Evolutionary conservation across 2,329 filamentous ascomycete genomes (phyloP).

Genomic region (Penicillium sp.): DNA sequence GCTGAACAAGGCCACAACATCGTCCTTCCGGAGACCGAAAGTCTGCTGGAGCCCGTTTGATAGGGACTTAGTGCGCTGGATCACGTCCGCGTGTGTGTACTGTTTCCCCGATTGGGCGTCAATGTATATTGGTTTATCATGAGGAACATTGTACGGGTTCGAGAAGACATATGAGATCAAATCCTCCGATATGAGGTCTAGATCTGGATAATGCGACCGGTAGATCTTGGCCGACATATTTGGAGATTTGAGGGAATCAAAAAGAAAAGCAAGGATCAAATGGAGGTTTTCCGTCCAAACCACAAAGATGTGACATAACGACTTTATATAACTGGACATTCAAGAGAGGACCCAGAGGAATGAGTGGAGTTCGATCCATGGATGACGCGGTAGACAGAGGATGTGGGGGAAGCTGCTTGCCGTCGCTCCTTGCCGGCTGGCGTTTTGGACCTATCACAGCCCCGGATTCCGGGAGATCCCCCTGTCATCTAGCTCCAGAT

Average conservation of each 20-base stretch:
- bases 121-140: conserved; percentile 13
- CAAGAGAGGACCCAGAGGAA: background rate
- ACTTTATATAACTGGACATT: background rate
- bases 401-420: background rate
- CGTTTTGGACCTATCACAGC: background rate
- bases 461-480: background rate
- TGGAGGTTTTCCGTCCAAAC: background rate
- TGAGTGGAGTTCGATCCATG: background rate
- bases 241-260: background rate
- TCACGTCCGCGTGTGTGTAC: conserved; percentile 17
- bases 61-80: conserved; percentile 16
- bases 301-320: background rate
- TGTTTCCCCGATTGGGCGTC: conserved; percentile 15
- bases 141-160: conserved; percentile 17
- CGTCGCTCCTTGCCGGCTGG: background rate
- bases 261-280: background rate
- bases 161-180: conserved; percentile 21
- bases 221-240: conserved; percentile 18
- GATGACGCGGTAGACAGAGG: background rate
- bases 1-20: conserved; percentile 21
- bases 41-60: conserved; percentile 18
- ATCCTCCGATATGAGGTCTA: conserved; percentile 18
- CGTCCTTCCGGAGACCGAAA: conserved; percentile 11
- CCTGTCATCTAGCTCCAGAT: too few species aligned
- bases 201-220: conserved; percentile 16